Conservation (phyloP, 2,329 filamentous ascomycete species). For the Dothiorella sarmentorum region DNA sequence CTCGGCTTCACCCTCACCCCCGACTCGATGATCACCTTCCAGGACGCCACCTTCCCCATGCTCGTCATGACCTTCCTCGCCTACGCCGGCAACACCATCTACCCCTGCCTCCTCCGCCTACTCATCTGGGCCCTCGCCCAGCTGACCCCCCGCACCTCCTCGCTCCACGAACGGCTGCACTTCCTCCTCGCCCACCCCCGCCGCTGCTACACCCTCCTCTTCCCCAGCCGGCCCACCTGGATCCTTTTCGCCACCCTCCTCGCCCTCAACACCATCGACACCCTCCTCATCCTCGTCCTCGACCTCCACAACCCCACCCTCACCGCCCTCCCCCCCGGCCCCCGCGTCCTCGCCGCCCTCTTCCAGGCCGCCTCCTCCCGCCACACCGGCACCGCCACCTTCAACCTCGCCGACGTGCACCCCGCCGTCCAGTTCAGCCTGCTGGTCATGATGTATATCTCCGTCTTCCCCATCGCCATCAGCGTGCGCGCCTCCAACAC, state of each 20-base stretch:
- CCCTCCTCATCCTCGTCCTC: conserved; percentile 20
- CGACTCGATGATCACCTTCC: conserved; percentile 60
- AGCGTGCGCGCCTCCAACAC: conserved; percentile 56
- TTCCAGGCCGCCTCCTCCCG: conserved; percentile 55
- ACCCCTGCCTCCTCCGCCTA: conserved; percentile 57
- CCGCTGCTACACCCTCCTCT: conserved; percentile 61
- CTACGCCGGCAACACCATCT: conserved; percentile 54
- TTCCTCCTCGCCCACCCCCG: conserved; percentile 63
- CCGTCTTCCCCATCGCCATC: conserved; percentile 57
- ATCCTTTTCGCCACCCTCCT: conserved; percentile 50
- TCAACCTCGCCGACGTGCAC: conserved; percentile 44
- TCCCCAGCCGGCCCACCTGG: conserved; percentile 58
- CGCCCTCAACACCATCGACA: conserved; percentile 51
- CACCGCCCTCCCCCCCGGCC: conserved; percentile 41
- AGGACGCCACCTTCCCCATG: conserved; percentile 45
- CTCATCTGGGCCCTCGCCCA: conserved; percentile 57
- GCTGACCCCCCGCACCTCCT: conserved; percentile 37
- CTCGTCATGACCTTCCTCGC: conserved; percentile 49
- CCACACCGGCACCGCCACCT: conserved; percentile 48
- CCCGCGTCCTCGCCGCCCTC: conserved; percentile 52
- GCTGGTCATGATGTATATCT: conserved; percentile 64
- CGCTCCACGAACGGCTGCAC: conserved; percentile 46
- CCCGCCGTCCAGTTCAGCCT: conserved; percentile 56
- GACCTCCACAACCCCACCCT: conserved; percentile 52
- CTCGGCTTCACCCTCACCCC: conserved; percentile 55